Evolutionary conservation across 352 stramenopile genomes (phyloP).

Genomic region (Albugo candida): DNA sequence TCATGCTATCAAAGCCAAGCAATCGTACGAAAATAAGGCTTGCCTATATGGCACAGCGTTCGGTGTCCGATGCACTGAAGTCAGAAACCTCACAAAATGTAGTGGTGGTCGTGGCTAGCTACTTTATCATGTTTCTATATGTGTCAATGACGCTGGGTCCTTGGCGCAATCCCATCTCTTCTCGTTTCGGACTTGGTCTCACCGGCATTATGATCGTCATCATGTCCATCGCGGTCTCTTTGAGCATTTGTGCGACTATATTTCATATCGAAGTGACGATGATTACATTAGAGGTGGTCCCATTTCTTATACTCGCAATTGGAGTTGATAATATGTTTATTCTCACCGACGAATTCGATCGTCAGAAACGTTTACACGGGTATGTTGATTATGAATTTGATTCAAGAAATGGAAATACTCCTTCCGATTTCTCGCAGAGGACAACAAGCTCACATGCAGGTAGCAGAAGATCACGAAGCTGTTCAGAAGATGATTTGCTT

Average conservation of each 20-base stretch:
- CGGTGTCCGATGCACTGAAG: constrained; percentile 57
- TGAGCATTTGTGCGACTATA: constrained; percentile 41
- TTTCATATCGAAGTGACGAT: constrained; percentile 74
- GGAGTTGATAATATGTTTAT: constrained; percentile 89
- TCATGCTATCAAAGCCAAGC: not conserved
- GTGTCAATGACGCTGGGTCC: constrained; percentile 70
- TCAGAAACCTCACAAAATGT: constrained; percentile 79
- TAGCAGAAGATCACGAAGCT: constrained; percentile 2
- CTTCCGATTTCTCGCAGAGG: too few species aligned
- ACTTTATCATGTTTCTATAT: constrained; percentile 83
- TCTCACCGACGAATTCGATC: constrained; percentile 74
- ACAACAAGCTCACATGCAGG: too few species aligned
- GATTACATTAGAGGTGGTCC: constrained; percentile 83
- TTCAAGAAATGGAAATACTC: too few species aligned
- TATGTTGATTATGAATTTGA: not conserved
- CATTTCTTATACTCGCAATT: constrained; percentile 82
- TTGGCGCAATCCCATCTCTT: constrained; percentile 39
- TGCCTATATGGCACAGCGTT: constrained; percentile 74
- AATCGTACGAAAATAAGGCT: constrained; percentile 37
- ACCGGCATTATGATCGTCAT: constrained; percentile 76
- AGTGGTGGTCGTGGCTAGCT: constrained; percentile 75
- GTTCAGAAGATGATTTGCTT: constrained; percentile 19
- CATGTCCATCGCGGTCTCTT: constrained; percentile 45
- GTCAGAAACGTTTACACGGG: constrained; percentile 25
- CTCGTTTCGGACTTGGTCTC: constrained; percentile 57